Base-by-base conservation (phyloP, 108 stramenopile species). In the Conticribra guillardii region DNA sequence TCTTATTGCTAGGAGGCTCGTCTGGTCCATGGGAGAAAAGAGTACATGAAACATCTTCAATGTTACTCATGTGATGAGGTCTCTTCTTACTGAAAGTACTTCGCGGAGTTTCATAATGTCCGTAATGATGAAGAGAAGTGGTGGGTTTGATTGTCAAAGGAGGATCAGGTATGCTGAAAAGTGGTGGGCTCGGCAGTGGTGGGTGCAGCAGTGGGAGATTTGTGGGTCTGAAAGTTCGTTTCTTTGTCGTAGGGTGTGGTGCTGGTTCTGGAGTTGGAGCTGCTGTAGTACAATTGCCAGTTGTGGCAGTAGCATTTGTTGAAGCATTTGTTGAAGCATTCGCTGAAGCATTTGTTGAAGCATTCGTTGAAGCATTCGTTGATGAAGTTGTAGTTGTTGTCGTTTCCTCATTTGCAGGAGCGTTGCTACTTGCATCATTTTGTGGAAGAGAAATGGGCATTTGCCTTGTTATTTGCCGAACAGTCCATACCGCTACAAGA, bases 71-170 rank as follows among this genome's bases (percentile, higher is more conserved):
- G 52, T 66, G 19, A 22, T 3, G 19, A 0, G 2, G 7, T 32
- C 41, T 30, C 26, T 27, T 67, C 0, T 28, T 54, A 3, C 2
- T n/a, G 16, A 49, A 37, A 22, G 41, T 37, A n/a, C 28, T 29
- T 41, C 55, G 49, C 3, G 76, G 76, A 60, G 68, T 70, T 4
- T 70, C 56, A 15, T 31, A 69, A 5, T 70, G 63, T 28, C 65
- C 68, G 30, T 70, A 70, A 68, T 69, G 70, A 59, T 69, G 62
- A 63, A 67, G 61, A 32, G 37, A n/a, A n/a, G n/a, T n/a, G n/a
- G n/a, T n/a, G n/a, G n/a, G n/a, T n/a, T n/a, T n/a, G n/a, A n/a
- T n/a, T n/a, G n/a, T n/a, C n/a, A n/a, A n/a, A n/a, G n/a, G n/a
- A n/a, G n/a, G n/a, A n/a, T n/a, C n/a, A n/a, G n/a, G n/a, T n/a